Conservation (phyloP, 2,329 filamentous ascomycete species). For the Ophiostoma ips region DNA sequence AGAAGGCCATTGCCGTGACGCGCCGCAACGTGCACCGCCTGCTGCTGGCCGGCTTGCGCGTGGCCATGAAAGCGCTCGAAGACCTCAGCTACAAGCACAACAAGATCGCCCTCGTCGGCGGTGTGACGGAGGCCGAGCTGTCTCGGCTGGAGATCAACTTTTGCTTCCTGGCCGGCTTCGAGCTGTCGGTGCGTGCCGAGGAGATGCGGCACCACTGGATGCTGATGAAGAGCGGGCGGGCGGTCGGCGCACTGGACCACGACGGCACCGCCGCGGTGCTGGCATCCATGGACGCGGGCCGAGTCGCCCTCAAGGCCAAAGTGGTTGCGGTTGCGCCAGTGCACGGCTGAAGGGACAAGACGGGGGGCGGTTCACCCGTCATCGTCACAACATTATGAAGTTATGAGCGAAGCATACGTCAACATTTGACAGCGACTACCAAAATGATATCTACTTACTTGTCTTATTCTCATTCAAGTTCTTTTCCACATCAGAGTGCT, state of each 20-base stretch:
- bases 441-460: too few species aligned
- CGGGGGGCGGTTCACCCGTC: background rate
- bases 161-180: conserved; percentile 75
- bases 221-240: conserved; percentile 32
- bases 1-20: conserved; percentile 68
- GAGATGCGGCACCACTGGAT: conserved; percentile 53
- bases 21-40: conserved; percentile 75
- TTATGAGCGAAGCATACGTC: too few species aligned
- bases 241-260: conserved; percentile 12
- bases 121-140: conserved; percentile 70
- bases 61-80: conserved; percentile 92
- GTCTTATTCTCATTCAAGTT: too few species aligned
- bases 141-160: conserved; percentile 79
- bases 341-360: conserved; percentile 17
- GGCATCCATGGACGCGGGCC: conserved; percentile 5
- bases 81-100: conserved; percentile 77
- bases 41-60: conserved; percentile 66
- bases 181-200: conserved; percentile 50
- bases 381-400: background rate
- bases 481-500: too few species aligned
- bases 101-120: conserved; percentile 75
- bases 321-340: background rate
- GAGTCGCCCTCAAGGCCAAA: background rate
- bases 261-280: conserved; percentile 9
- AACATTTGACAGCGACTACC: too few species aligned